Percentiles rank a stretch among this genome's conserved stretches.
phyloP scores from a whole-genome alignment of 78 protist genomes.

The Tieghemostelium lacteum region DNA sequence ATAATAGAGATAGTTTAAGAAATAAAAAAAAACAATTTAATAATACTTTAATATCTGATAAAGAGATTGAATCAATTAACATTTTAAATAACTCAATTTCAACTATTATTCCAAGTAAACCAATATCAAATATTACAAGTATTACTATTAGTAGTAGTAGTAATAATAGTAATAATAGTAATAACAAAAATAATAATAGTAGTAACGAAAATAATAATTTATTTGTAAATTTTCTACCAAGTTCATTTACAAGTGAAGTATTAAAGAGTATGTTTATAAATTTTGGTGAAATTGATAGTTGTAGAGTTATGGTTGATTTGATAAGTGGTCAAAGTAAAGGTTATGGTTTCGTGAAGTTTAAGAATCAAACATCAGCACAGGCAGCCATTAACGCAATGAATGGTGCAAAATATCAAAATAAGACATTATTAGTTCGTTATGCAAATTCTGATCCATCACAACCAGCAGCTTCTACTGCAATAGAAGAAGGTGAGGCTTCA shows the following conservation, averaged over 20 bases:
- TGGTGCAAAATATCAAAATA: conserved; percentile 50
- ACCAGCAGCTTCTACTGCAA: background rate
- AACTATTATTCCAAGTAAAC: too few species aligned
- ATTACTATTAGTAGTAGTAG: too few species aligned
- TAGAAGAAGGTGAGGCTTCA: background rate
- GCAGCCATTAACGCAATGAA: conserved; percentile 57
- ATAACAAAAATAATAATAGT: too few species aligned
- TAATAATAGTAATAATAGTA: too few species aligned
- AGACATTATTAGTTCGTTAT: conserved; percentile 40
- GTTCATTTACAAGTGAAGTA: conserved; percentile 1
- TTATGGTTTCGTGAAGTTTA: conserved; percentile 55
- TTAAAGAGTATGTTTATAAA: conserved; percentile 9
- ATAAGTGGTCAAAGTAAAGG: conserved; percentile 45
- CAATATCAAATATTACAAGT: too few species aligned
- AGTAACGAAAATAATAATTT: conserved; percentile 7
- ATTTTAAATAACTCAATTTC: too few species aligned
- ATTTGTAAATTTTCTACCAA: conserved; percentile 54
- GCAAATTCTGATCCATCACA: conserved; percentile 36
- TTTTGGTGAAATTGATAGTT: conserved; percentile 52
- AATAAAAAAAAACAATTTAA: too few species aligned
- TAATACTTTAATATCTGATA: too few species aligned
- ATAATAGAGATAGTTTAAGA: too few species aligned
- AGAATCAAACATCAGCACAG: conserved; percentile 21
- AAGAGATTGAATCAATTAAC: too few species aligned
- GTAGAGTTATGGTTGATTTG: conserved; percentile 62